Evolutionary conservation across 257 asterid species (phyloP).

Genomic region (Forsythia viridissima): DNA sequence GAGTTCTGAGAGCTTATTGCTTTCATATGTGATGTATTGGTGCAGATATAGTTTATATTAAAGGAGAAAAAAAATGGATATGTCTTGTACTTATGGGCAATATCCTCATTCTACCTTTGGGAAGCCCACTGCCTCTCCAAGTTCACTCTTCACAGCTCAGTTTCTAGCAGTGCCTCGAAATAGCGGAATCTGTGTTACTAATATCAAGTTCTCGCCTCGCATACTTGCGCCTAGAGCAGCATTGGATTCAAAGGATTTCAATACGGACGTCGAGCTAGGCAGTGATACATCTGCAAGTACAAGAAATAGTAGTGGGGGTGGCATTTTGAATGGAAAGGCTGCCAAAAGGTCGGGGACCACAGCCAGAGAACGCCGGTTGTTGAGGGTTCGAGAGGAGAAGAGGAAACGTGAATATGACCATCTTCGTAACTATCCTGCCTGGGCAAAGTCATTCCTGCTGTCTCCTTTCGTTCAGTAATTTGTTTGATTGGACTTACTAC

Average conservation of each 20-base stretch:
- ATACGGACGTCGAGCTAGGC: slow-evolving; percentile 27
- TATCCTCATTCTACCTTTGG: slow-evolving; percentile 21
- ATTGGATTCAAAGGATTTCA: slow-evolving; percentile 32
- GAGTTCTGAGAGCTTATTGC: not conserved
- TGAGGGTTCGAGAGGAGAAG: slow-evolving; percentile 91
- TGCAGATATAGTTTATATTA: not conserved
- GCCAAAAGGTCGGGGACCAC: slow-evolving; percentile 87
- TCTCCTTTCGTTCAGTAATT: slow-evolving; percentile 5
- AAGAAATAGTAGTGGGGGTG: slow-evolving; percentile 21
- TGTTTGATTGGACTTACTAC: not conserved
- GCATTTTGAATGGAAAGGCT: slow-evolving; percentile 30
- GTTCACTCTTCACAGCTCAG: slow-evolving; percentile 27
- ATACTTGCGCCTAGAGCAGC: slow-evolving; percentile 26
- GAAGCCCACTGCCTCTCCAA: slow-evolving; percentile 32
- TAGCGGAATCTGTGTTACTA: slow-evolving; percentile 19
- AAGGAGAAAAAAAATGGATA: slow-evolving; percentile 29
- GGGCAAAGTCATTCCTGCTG: slow-evolving; percentile 72
- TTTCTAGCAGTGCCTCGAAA: slow-evolving; percentile 33
- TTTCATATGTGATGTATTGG: not conserved
- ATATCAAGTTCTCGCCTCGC: slow-evolving; percentile 28
- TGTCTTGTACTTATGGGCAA: slow-evolving; percentile 31
- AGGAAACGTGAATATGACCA: slow-evolving; percentile 74
- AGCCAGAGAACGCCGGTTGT: slow-evolving; percentile 81
- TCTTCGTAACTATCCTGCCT: slow-evolving; percentile 77
- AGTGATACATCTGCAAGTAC: slow-evolving; percentile 33